Evolutionary conservation across 257 asterid species (phyloP), one percentile per base, ranked within the genome.

Genomic region (Nicotiana otophora): DNA sequence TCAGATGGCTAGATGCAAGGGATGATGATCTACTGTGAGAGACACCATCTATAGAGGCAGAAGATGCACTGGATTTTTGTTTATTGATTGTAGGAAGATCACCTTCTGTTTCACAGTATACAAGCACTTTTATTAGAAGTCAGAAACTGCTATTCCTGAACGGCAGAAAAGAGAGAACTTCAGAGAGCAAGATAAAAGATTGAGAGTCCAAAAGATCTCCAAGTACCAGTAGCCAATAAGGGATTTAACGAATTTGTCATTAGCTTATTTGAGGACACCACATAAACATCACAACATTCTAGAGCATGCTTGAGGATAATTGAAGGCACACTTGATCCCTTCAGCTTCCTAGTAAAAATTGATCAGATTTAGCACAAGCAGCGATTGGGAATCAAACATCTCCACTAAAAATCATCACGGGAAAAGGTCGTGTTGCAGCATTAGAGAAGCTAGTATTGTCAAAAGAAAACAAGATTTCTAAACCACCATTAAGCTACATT

Each of bases 221-320:
- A 7, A 87, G 60, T 91, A 95, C 98, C 97, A 19, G 85, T 54
- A 58, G 77, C 83, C 80, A 85, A 84, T 79, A 81, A 78, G 82
- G 95, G 88, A 82, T 89, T 81, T 80, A 78, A 67, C 26, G 92
- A 89, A 84, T 91, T 93, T 68, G 91, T 83, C 74, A 85, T 83
- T 87, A 87, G 81, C 87, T 88, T 91, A 80, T 86, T 81, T 82
- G 83, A 84, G 64, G 92, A 90, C 80, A 95, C 89, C 82, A 92
- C 95, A 88, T 86, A 87, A 69, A 93, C 61, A 80, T 86, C 83
- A 64, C 97, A 93, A 39, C 89, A 82, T 5, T 82, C 89, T 82
- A 94, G 98, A 77, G 97, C 94, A 85, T 89, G 86, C 84, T 86
- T 90, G 80, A 91, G 92, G 85, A 93, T 89, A 83, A 88, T 74